phyloP scores from a whole-genome alignment of 164 flowering plant genomes.

The grape (Vitis vinifera) region DNA sequence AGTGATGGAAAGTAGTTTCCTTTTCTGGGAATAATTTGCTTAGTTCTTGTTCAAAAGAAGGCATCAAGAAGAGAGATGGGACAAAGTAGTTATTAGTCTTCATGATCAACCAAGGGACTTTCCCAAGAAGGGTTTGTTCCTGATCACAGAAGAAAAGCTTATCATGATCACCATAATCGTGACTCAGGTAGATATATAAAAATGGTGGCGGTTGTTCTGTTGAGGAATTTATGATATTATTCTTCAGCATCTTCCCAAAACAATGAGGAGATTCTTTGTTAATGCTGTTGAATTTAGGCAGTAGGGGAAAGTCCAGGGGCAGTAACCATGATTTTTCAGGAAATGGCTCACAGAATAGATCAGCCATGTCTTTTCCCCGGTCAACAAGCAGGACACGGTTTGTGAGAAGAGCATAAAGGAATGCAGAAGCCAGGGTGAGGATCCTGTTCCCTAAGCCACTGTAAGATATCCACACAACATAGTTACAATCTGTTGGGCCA shows the following conservation, averaged over 20 bases:
- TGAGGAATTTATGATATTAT: slow-evolving; percentile 12
- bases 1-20: slow-evolving; percentile 67
- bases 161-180: slow-evolving; percentile 67
- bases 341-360: slow-evolving; percentile 91
- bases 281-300: slow-evolving; percentile 34
- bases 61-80: slow-evolving; percentile 77
- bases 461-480: slow-evolving; percentile 74
- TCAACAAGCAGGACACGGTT: slow-evolving; percentile 77
- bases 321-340: slow-evolving; percentile 72
- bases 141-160: slow-evolving; percentile 85
- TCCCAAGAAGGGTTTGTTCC: slow-evolving; percentile 47
- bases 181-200: slow-evolving; percentile 66
- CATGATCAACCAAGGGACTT: slow-evolving; percentile 75
- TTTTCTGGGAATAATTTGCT: slow-evolving; percentile 59
- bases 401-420: slow-evolving; percentile 82
- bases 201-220: slow-evolving; percentile 26
- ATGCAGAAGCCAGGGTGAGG: slow-evolving; percentile 67
- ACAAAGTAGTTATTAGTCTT: slow-evolving; percentile 73
- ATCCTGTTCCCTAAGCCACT: slow-evolving; percentile 92
- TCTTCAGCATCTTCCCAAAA: slow-evolving; percentile 63
- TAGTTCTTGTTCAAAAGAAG: slow-evolving; percentile 62
- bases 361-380: slow-evolving; percentile 51
- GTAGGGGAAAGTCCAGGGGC: slow-evolving; percentile 62
- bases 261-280: slow-evolving; percentile 40
- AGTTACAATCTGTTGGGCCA: slow-evolving; percentile 53